phyloP scores from a whole-genome alignment of 75 land plant species.

The Cryptomeria japonica region DNA sequence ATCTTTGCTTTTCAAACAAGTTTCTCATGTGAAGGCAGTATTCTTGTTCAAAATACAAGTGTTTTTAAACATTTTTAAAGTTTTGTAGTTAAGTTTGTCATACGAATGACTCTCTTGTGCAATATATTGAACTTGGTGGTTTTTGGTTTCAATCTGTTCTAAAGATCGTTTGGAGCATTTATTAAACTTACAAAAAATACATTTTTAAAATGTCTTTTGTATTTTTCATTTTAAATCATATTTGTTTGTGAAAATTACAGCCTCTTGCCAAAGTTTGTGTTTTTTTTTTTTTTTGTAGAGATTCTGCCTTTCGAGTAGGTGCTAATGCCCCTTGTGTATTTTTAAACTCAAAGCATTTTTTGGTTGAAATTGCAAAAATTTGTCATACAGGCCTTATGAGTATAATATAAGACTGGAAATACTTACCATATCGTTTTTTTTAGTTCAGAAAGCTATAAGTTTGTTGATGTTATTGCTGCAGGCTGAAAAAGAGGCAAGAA shows the following conservation, averaged over 20 bases:
- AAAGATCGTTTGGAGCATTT: not conserved
- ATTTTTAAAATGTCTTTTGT: not conserved
- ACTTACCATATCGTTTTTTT: not conserved
- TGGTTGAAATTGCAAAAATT: not conserved
- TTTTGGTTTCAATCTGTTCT: not conserved
- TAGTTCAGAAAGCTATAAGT: not conserved
- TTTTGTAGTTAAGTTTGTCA: not conserved
- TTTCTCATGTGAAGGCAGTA: not conserved
- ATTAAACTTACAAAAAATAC: not conserved
- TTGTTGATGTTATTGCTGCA: not conserved
- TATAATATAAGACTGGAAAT: not conserved
- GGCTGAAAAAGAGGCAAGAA: conserved; percentile 11
- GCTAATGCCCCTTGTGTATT: not conserved
- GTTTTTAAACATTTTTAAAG: not conserved
- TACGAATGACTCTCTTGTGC: too few relatives aligned
- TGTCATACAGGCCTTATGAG: not conserved
- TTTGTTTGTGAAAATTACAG: not conserved
- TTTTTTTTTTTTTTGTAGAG: not conserved
- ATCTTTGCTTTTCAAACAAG: not conserved
- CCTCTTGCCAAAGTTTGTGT: not conserved
- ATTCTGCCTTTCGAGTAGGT: not conserved
- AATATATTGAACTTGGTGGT: too few relatives aligned
- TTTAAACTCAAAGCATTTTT: not conserved
- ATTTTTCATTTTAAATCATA: not conserved
- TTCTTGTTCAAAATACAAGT: not conserved